Conservation (phyloP, 108 stramenopile species). For the Heterococcus sp. region DNA sequence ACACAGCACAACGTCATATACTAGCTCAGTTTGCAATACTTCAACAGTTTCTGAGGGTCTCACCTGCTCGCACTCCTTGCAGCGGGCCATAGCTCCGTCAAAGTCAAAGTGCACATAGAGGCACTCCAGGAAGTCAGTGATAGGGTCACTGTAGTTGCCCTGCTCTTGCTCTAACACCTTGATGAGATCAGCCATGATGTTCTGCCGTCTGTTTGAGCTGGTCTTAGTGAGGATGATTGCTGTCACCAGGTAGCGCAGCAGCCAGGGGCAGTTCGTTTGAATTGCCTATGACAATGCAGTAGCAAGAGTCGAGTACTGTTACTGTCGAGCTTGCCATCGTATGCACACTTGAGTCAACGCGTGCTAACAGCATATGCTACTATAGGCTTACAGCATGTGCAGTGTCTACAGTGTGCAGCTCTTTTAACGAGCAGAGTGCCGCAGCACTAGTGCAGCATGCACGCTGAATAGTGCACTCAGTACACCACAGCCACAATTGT, state of each 20-base stretch:
- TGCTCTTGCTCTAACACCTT: conserved; percentile 76
- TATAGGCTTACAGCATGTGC: no score
- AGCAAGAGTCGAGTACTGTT: no score
- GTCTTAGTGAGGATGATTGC: conserved; percentile 86
- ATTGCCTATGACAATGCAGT: conserved; percentile 93
- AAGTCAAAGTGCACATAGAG: conserved; percentile 96
- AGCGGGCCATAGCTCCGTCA: conserved; percentile 85
- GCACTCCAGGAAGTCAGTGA: conserved; percentile 88
- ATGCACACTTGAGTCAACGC: no score
- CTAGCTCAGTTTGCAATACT: no score
- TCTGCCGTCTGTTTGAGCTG: conserved; percentile 54
- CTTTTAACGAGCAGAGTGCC: no score
- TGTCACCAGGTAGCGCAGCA: conserved; percentile 91
- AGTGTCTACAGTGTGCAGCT: no score
- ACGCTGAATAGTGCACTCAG: no score
- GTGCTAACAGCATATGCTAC: no score
- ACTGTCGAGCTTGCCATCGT: no score
- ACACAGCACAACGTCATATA: background rate
- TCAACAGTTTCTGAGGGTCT: no score
- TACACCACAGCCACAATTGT: no score
- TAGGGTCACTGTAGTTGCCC: conserved; percentile 90
- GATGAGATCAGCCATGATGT: conserved; percentile 77
- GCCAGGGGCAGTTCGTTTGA: conserved; percentile 95
- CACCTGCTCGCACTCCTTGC: conserved; percentile 51
- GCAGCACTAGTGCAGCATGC: no score